Evolutionary conservation across 768 basidiomycete genomes (phyloP).

Genomic region (Podaxis sp.): DNA sequence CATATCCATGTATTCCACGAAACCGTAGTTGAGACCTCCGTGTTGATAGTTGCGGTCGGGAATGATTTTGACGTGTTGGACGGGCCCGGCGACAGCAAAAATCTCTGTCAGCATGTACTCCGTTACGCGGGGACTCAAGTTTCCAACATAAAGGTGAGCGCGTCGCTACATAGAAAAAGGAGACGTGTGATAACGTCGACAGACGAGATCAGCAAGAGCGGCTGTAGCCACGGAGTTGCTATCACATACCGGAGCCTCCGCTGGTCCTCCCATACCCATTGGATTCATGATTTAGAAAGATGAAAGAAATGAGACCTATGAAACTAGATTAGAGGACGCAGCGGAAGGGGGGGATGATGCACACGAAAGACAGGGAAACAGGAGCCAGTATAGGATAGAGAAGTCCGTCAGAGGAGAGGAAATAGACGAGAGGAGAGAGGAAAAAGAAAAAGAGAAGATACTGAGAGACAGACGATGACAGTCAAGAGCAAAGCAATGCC

Average conservation of each 20-base stretch:
- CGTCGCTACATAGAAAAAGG: slow-evolving; percentile 55
- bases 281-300: slow-evolving; percentile 71
- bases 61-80: slow-evolving; percentile 99
- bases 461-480: slow-evolving; percentile 45
- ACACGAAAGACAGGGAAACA: slow-evolving; percentile 53
- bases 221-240: slow-evolving; percentile 28
- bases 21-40: slow-evolving; percentile 98
- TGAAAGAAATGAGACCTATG: slow-evolving; percentile 49
- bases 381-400: slow-evolving; percentile 48
- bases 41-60: slow-evolving; percentile 99
- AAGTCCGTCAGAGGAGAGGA: slow-evolving; percentile 59
- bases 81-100: slow-evolving; percentile 94
- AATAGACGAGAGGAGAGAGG: slow-evolving; percentile 45
- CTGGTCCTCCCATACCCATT: slow-evolving; percentile 66
- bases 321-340: slow-evolving; percentile 18
- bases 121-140: slow-evolving; percentile 94
- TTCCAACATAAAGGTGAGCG: slow-evolving; percentile 98
- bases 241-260: slow-evolving; percentile 74
- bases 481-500: slow-evolving; percentile 42
- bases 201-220: slow-evolving; percentile 19
- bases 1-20: slow-evolving; percentile 99
- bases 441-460: slow-evolving; percentile 48
- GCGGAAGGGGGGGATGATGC: slow-evolving; percentile 23
- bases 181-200: slow-evolving; percentile 21
- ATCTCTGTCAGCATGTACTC: slow-evolving; percentile 99